phyloP scores from a whole-genome alignment of 1,139 yeast species.

The Hyphopichia buzzinii region DNA sequence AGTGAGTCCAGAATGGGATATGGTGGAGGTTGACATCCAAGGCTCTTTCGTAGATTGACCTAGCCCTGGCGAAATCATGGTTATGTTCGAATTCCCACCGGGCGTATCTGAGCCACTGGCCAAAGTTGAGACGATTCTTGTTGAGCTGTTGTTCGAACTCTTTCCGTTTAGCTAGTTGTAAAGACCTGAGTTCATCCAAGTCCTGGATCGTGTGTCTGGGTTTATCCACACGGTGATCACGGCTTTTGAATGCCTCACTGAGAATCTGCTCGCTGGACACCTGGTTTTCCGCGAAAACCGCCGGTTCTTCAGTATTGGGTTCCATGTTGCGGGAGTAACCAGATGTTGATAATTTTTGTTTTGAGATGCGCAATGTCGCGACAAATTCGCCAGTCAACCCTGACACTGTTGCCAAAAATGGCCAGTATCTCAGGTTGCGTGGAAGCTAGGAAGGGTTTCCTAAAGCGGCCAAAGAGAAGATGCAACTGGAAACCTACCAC shows the following conservation, averaged over 20 bases:
- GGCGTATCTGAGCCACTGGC: constrained; percentile 94
- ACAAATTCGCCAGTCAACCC: no score
- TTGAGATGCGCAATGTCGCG: no score
- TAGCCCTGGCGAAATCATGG: constrained; percentile 68
- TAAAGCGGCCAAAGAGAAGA: no score
- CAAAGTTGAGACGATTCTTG: constrained; percentile 73
- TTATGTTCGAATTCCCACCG: constrained; percentile 77
- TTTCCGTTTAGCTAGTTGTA: constrained; percentile 70
- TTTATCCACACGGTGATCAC: constrained; percentile 35
- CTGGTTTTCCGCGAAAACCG: constrained; percentile 12
- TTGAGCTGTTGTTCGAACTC: constrained; percentile 86
- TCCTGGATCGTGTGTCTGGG: constrained; percentile 63
- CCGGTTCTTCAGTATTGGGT: no score
- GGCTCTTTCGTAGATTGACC: constrained; percentile 89
- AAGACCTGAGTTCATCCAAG: constrained; percentile 73
- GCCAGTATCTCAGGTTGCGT: no score
- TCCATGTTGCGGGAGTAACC: no score
- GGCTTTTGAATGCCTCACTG: constrained; percentile 33
- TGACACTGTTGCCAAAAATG: neutral
- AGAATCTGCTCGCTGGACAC: constrained; percentile 41
- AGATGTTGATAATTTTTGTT: no score
- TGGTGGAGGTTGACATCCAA: constrained; percentile 69
- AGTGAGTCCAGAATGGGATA: constrained; percentile 84
- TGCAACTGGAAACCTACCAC: no score
- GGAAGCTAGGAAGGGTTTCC: no score